phyloP scores from a whole-genome alignment of 2,329 filamentous ascomycete species.

The Neonectria hederae region DNA sequence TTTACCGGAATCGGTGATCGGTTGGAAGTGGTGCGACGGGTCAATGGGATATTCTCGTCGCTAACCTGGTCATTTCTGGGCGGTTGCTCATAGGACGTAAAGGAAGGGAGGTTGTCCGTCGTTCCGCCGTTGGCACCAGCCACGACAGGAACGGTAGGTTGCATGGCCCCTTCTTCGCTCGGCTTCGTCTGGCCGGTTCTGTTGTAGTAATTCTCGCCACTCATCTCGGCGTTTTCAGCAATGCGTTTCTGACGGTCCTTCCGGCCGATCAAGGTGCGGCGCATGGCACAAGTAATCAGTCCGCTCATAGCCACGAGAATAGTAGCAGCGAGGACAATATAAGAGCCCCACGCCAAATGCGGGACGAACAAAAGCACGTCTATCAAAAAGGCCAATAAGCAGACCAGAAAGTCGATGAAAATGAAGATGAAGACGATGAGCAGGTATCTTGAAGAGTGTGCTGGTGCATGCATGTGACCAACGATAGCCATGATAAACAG shows the following conservation, averaged over 20 bases:
- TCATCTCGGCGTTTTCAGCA: constrained; percentile 96
- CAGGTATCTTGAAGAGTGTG: constrained; percentile 90
- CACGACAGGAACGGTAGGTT: constrained; percentile 68
- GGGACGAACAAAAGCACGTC: constrained; percentile 96
- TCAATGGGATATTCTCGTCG: constrained; percentile 78
- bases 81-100: constrained; percentile 74
- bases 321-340: constrained; percentile 89
- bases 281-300: constrained; percentile 93
- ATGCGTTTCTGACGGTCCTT: constrained; percentile 95
- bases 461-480: constrained; percentile 86
- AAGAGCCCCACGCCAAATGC: constrained; percentile 92
- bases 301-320: constrained; percentile 84
- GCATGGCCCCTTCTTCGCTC: constrained; percentile 53
- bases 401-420: constrained; percentile 84
- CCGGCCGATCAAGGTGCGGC: constrained; percentile 86
- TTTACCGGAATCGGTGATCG: constrained; percentile 59
- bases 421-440: constrained; percentile 86
- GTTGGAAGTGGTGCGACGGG: constrained; percentile 69
- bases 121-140: constrained; percentile 63
- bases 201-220: constrained; percentile 89
- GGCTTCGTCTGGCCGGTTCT: constrained; percentile 67
- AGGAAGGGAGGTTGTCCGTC: constrained; percentile 60
- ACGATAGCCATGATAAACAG: constrained; percentile 82
- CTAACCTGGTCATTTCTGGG: constrained; percentile 68
- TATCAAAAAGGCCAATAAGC: constrained; percentile 87